Percentiles rank a stretch among this genome's conserved stretches.
These are phyloP conservation scores for Venustampulla echinocandica DNA, from an alignment of 495 filamentous ascomycete genomes.

Conservation along the genomic window DNA sequence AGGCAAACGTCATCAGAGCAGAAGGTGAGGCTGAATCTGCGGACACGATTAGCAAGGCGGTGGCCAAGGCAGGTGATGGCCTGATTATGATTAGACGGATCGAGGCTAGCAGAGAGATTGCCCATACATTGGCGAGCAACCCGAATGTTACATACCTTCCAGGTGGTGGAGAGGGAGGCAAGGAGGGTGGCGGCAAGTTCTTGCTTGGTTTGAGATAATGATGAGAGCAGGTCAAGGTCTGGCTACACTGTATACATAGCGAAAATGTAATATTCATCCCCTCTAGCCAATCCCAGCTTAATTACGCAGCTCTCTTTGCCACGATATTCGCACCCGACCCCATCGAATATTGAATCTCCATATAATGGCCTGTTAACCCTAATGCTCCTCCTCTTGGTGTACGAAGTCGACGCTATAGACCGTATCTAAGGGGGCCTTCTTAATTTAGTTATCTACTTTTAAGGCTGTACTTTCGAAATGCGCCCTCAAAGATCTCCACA, in stretches of 20 bases:
- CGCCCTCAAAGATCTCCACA: too few relatives aligned
- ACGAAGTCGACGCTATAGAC: too few relatives aligned
- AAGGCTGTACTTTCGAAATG: too few relatives aligned
- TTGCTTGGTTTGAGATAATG: slow-evolving; percentile 40
- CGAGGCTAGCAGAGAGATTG: slow-evolving; percentile 95
- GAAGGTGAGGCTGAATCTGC: slow-evolving; percentile 96
- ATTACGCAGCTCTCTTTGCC: too few relatives aligned
- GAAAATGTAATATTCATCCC: slow-evolving; percentile 17
- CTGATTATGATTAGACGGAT: slow-evolving; percentile 93
- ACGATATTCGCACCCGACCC: too few relatives aligned
- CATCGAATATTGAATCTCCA: too few relatives aligned
- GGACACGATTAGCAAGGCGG: slow-evolving; percentile 85
- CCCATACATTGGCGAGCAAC: slow-evolving; percentile 77
- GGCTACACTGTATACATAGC: slow-evolving; percentile 7
- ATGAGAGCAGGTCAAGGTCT: neutral
- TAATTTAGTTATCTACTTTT: too few relatives aligned
- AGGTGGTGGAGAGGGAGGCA: slow-evolving; percentile 52
- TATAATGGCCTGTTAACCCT: too few relatives aligned
- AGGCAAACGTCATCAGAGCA: slow-evolving; percentile 94
- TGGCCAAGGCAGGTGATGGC: slow-evolving; percentile 86
- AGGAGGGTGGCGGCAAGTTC: slow-evolving; percentile 51
- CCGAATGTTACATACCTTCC: slow-evolving; percentile 96
- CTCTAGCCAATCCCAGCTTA: too few relatives aligned
- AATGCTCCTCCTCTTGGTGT: too few relatives aligned
- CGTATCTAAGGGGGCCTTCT: too few relatives aligned